These are phyloP conservation scores for Tolypocladium guangdongense DNA, from an alignment of 2,329 filamentous ascomycete species.

Conservation along the genomic window DNA sequence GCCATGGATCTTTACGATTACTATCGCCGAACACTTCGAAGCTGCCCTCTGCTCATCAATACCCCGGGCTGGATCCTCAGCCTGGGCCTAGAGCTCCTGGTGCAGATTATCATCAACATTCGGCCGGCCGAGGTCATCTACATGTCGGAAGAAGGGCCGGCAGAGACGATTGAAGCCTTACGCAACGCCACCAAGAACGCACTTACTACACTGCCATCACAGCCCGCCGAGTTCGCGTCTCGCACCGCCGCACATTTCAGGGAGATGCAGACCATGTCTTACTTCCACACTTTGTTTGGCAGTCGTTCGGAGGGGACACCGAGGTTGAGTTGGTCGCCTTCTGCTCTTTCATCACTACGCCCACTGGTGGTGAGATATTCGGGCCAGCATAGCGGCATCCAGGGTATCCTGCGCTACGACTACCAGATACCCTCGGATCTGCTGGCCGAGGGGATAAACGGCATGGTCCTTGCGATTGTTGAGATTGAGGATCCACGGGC, in stretches of 20 bases:
- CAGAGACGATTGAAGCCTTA: conserved; percentile 44
- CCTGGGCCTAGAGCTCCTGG: conserved; percentile 55
- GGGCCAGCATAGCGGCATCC: conserved; percentile 38
- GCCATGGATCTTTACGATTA: conserved; percentile 49
- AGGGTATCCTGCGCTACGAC: conserved; percentile 58
- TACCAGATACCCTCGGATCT: conserved; percentile 48
- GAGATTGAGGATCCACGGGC: conserved; percentile 44
- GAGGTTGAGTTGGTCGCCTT: conserved; percentile 35
- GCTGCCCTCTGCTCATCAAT: conserved; percentile 56
- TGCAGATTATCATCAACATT: conserved; percentile 41
- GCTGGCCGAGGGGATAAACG: conserved; percentile 56
- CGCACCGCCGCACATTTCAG: conserved; percentile 56
- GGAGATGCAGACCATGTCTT: conserved; percentile 70
- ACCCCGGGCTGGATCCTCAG: conserved; percentile 65
- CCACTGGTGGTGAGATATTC: conserved; percentile 55
- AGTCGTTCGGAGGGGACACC: not conserved
- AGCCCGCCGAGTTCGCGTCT: conserved; percentile 41
- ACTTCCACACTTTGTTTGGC: conserved; percentile 48
- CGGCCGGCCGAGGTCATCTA: conserved; percentile 54
- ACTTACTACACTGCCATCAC: conserved; percentile 47
- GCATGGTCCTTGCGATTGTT: conserved; percentile 57
- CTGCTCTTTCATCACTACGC: conserved; percentile 41
- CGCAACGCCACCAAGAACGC: conserved; percentile 29
- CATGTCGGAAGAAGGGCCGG: conserved; percentile 53
- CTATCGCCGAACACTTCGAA: conserved; percentile 36